A percentile compares a stretch with the other conserved stretches of the same genome.
phyloP scores from a whole-genome alignment of 108 stramenopile species.

The Cyclostephanos invisitatus region DNA sequence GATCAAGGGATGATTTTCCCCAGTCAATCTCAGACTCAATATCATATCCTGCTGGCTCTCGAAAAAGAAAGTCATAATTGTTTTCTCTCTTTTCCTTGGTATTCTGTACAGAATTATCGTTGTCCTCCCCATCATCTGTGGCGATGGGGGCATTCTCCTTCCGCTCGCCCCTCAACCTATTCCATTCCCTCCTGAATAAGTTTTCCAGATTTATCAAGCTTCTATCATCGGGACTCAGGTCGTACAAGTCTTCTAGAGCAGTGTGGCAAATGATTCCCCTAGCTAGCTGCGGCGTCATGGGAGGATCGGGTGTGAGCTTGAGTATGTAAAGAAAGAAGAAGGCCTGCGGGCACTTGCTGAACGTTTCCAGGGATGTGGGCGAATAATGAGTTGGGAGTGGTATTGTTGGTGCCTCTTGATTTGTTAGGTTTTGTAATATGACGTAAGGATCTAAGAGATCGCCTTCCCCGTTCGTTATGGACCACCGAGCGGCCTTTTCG shows the following conservation, averaged over 20 bases:
- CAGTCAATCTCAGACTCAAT: constrained; percentile 71
- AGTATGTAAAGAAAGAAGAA: constrained; percentile 85
- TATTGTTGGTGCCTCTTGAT: constrained; percentile 25
- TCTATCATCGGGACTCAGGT: constrained; percentile 70
- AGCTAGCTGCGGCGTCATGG: constrained; percentile 60
- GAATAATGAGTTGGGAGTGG: constrained; percentile 70
- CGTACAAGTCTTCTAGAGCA: constrained; percentile 84
- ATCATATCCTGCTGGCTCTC: constrained; percentile 33
- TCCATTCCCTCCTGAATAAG: constrained; percentile 75
- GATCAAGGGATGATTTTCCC: constrained; percentile 68
- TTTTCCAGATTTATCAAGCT: constrained; percentile 74
- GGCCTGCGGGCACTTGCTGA: constrained; percentile 82
- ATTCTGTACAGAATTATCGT: background rate
- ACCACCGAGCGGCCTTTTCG: background rate
- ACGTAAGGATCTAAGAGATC: constrained; percentile 34
- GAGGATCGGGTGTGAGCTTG: constrained; percentile 60
- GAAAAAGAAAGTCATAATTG: constrained; percentile 62
- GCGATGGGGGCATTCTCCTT: background rate
- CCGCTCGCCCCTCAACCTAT: constrained; percentile 19
- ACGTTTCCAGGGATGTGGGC: constrained; percentile 77
- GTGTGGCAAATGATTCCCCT: constrained; percentile 79
- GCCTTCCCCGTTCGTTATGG: background rate
- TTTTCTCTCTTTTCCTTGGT: constrained; percentile 38
- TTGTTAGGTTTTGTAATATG: constrained; percentile 22
- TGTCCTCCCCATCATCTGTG: constrained; percentile 2